Evolutionary conservation across 2,329 filamentous ascomycete species (phyloP).

Genomic region (Lasiodiplodia theobromae): DNA sequence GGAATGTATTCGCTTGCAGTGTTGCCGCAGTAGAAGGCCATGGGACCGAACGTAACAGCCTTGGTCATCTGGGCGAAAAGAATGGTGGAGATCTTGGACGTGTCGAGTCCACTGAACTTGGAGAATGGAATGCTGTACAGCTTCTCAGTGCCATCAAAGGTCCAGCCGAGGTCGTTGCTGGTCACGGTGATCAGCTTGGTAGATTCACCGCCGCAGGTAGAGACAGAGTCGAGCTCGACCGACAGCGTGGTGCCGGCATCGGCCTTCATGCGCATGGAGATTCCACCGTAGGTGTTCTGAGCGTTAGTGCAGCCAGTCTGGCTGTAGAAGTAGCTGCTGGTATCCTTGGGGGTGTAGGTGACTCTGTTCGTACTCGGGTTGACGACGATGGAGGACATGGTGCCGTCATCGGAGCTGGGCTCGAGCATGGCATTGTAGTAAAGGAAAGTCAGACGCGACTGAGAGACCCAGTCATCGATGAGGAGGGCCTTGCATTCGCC

Average conservation of each 20-base stretch:
- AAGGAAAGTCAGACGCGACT: conserved; percentile 67
- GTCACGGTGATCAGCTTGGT: conserved; percentile 49
- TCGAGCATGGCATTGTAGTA: conserved; percentile 66
- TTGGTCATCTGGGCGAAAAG: conserved; percentile 58
- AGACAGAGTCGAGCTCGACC: conserved; percentile 59
- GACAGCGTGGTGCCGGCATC: conserved; percentile 59
- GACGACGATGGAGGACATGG: conserved; percentile 64
- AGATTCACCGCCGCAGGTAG: conserved; percentile 53
- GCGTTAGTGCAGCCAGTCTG: conserved; percentile 63
- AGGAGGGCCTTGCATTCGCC: conserved; percentile 55
- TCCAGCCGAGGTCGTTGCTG: conserved; percentile 62
- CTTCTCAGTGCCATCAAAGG: conserved; percentile 66
- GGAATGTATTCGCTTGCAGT: conserved; percentile 59
- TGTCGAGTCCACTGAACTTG: conserved; percentile 59
- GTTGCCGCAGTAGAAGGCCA: conserved; percentile 65
- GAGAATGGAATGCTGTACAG: conserved; percentile 66
- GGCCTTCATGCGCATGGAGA: conserved; percentile 64
- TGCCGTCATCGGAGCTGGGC: conserved; percentile 64
- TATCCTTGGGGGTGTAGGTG: conserved; percentile 59
- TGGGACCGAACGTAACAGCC: conserved; percentile 61
- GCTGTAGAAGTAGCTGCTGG: conserved; percentile 65
- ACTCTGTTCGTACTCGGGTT: conserved; percentile 54
- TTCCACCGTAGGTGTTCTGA: conserved; percentile 60
- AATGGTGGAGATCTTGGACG: conserved; percentile 60
- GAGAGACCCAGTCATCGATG: conserved; percentile 68